Conservation (phyloP, 495 filamentous ascomycete genomes). For the Talaromyces trachyspermus region DNA sequence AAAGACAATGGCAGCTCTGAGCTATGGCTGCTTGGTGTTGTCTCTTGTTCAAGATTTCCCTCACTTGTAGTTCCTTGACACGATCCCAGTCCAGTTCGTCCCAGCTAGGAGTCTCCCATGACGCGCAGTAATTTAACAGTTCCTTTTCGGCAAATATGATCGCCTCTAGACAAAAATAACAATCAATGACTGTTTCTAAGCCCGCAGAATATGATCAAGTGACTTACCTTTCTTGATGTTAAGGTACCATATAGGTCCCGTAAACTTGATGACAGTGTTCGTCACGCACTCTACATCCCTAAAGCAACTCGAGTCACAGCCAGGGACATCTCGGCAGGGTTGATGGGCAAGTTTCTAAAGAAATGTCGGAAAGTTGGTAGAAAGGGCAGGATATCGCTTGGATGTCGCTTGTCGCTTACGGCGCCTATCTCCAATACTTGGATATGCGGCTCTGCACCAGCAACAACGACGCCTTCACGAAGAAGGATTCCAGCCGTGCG, state of each 20-base stretch:
- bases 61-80: slow-evolving; percentile 69
- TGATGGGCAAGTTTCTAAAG: slow-evolving; percentile 51
- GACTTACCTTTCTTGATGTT: slow-evolving; percentile 37
- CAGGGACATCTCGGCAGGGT: slow-evolving; percentile 50
- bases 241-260: slow-evolving; percentile 36
- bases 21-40: slow-evolving; percentile 50
- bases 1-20: slow-evolving; percentile 48
- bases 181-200: background rate
- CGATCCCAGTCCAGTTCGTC: slow-evolving; percentile 76
- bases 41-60: slow-evolving; percentile 65
- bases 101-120: slow-evolving; percentile 70
- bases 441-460: slow-evolving; percentile 52
- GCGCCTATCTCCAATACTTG: slow-evolving; percentile 71
- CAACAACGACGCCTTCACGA: slow-evolving; percentile 59
- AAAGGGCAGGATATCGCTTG: slow-evolving; percentile 74
- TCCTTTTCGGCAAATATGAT: slow-evolving; percentile 49
- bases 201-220: background rate
- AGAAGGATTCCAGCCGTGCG: slow-evolving; percentile 73
- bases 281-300: slow-evolving; percentile 77
- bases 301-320: slow-evolving; percentile 59
- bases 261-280: slow-evolving; percentile 57
- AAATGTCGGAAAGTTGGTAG: slow-evolving; percentile 54
- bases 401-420: slow-evolving; percentile 53
- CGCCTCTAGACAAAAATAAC: slow-evolving; percentile 20
- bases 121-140: slow-evolving; percentile 51